Conservation (phyloP, 202 grass and related monocot species). For the Hordeum pubiflorum region DNA sequence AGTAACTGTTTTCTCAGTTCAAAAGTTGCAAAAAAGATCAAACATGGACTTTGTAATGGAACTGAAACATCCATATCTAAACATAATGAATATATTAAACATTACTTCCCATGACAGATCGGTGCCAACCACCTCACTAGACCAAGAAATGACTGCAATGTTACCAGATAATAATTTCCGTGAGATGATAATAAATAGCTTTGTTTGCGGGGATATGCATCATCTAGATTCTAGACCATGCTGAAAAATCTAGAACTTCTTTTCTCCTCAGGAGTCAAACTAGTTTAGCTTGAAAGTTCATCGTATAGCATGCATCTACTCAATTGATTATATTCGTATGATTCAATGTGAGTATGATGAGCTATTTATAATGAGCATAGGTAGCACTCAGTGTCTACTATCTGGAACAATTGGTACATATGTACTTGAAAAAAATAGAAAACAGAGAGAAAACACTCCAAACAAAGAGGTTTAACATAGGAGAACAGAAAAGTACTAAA, state of each 20-base stretch:
- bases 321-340: background rate
- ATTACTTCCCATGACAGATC: constrained; percentile 15
- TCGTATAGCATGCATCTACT: background rate
- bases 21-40: background rate
- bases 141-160: constrained; percentile 14
- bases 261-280: background rate
- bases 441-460: background rate
- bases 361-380: background rate
- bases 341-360: background rate
- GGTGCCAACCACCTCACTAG: background rate
- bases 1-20: constrained; percentile 16
- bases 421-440: background rate
- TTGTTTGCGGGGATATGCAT: constrained; percentile 2
- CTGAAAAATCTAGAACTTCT: background rate
- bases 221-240: background rate
- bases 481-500: background rate
- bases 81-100: background rate
- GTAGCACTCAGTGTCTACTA: background rate
- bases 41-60: constrained; percentile 6
- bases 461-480: constrained; percentile 6
- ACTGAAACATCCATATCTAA: background rate
- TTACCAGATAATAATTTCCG: background rate
- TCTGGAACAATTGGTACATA: background rate
- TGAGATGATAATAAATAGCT: background rate
- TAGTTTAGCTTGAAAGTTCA: background rate